These are phyloP conservation scores for Penicilliopsis zonata DNA, from an alignment of 495 filamentous ascomycete genomes.

Conservation along the genomic window DNA sequence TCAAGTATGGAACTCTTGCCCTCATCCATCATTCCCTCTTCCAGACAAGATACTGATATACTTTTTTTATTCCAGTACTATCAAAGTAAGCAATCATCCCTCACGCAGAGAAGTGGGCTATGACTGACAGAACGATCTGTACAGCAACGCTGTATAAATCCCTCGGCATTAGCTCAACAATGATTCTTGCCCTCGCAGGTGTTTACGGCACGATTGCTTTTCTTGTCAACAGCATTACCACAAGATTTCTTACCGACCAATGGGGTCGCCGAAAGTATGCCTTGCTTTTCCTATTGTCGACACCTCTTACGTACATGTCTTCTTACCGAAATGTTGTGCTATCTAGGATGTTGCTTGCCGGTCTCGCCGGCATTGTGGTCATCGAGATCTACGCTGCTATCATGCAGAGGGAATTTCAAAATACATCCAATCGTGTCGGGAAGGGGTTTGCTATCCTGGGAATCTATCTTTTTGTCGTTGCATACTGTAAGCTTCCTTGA, in stretches of 20 bases:
- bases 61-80: constrained; percentile 26
- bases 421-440: constrained; percentile 40
- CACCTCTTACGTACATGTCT: background rate
- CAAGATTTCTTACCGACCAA: constrained; percentile 42
- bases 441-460: constrained; percentile 50
- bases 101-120: too few relatives aligned
- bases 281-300: background rate
- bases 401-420: constrained; percentile 45
- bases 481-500: constrained; percentile 32
- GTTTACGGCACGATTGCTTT: constrained; percentile 47
- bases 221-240: constrained; percentile 38
- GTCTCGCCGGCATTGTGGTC: constrained; percentile 35
- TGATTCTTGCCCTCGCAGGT: constrained; percentile 40
- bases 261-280: constrained; percentile 48
- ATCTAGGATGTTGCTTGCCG: constrained; percentile 39
- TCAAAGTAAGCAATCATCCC: constrained; percentile 28
- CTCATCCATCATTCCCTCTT: background rate
- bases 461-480: constrained; percentile 46
- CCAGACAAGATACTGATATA: background rate
- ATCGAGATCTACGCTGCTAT: constrained; percentile 48
- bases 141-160: constrained; percentile 42
- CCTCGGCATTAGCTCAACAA: constrained; percentile 37
- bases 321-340: constrained; percentile 1
- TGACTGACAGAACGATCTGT: background rate
- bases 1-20: constrained; percentile 21